phyloP scores from a whole-genome alignment of 768 basidiomycete genomes.

The Boletus reticuloceps region DNA sequence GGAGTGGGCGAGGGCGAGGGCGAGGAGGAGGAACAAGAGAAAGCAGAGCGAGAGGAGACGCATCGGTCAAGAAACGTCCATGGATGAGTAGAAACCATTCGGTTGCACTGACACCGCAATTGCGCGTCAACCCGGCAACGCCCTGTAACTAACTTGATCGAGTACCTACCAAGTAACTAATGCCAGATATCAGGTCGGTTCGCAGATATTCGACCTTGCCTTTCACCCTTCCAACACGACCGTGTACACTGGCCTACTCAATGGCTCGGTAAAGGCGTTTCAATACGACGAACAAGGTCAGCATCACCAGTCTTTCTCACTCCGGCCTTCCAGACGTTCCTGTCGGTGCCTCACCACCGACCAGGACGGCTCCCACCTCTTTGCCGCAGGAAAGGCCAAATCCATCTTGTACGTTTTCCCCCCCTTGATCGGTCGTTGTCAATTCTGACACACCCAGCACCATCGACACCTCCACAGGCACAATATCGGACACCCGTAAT shows the following conservation, averaged over 20 bases:
- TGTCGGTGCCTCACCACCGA: slow-evolving; percentile 72
- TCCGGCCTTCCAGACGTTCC: slow-evolving; percentile 79
- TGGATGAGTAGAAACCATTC: slow-evolving; percentile 12
- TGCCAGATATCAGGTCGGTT: slow-evolving; percentile 69
- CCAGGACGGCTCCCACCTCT: slow-evolving; percentile 66
- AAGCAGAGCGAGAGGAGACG: slow-evolving; percentile 26
- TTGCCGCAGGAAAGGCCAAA: slow-evolving; percentile 80
- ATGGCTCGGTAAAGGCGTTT: slow-evolving; percentile 82
- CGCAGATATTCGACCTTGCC: slow-evolving; percentile 85
- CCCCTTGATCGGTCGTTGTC: neutral
- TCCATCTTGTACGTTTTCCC: slow-evolving; percentile 62
- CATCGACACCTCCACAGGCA: slow-evolving; percentile 63
- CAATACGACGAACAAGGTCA: slow-evolving; percentile 71
- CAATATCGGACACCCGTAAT: slow-evolving; percentile 44
- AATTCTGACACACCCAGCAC: slow-evolving; percentile 41
- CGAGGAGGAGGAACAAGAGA: slow-evolving; percentile 22
- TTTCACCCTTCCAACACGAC: slow-evolving; percentile 76
- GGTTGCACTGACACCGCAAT: neutral
- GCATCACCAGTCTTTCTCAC: slow-evolving; percentile 52
- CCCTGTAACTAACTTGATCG: too few relatives aligned
- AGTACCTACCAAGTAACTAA: neutral
- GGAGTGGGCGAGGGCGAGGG: slow-evolving; percentile 32
- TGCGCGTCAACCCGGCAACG: neutral
- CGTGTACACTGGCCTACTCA: slow-evolving; percentile 78
- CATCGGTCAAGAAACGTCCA: slow-evolving; percentile 37